Conservation (phyloP, 2,329 filamentous ascomycete species). For the Calonectria montana region DNA sequence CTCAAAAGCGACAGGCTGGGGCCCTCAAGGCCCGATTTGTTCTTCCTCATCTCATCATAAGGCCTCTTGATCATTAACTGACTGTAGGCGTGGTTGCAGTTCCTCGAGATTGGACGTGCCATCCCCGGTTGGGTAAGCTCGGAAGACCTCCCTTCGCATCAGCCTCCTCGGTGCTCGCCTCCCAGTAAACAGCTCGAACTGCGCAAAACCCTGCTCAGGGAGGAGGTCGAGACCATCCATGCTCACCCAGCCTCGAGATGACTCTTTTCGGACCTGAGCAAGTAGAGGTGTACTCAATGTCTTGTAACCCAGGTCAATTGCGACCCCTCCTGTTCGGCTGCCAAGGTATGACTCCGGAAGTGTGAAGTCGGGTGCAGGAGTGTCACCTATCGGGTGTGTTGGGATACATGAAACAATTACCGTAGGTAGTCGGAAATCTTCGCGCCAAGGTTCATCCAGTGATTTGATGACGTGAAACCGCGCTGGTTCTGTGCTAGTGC, state of each 20-base stretch:
- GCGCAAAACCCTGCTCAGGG: slow-evolving; percentile 82
- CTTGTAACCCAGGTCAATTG: slow-evolving; percentile 81
- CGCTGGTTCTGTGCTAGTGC: slow-evolving; percentile 56
- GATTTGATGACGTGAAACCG: slow-evolving; percentile 69
- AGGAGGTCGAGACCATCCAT: slow-evolving; percentile 82
- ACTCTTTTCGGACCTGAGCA: slow-evolving; percentile 71
- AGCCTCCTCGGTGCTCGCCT: slow-evolving; percentile 62
- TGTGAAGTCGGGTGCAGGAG: slow-evolving; percentile 75
- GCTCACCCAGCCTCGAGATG: slow-evolving; percentile 76
- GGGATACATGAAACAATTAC: slow-evolving; percentile 83
- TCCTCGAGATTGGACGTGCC: slow-evolving; percentile 53
- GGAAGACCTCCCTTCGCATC: slow-evolving; percentile 75
- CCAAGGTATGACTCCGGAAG: slow-evolving; percentile 77
- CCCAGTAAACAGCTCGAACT: slow-evolving; percentile 85
- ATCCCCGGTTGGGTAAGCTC: slow-evolving; percentile 56
- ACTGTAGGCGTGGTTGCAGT: slow-evolving; percentile 48
- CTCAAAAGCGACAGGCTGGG: slow-evolving; percentile 1
- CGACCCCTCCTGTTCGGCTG: slow-evolving; percentile 79
- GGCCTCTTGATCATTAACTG: slow-evolving; percentile 42
- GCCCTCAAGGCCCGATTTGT: background rate
- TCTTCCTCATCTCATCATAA: slow-evolving; percentile 15
- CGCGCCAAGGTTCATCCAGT: slow-evolving; percentile 72
- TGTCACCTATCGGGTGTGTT: slow-evolving; percentile 72
- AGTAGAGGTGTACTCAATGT: slow-evolving; percentile 78
- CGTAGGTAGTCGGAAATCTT: slow-evolving; percentile 71